Percentiles rank a stretch among this genome's conserved stretches.
Evolutionary conservation across 2,329 filamentous ascomycete species (phyloP).

Genomic region (Verticillium dahliae): DNA sequence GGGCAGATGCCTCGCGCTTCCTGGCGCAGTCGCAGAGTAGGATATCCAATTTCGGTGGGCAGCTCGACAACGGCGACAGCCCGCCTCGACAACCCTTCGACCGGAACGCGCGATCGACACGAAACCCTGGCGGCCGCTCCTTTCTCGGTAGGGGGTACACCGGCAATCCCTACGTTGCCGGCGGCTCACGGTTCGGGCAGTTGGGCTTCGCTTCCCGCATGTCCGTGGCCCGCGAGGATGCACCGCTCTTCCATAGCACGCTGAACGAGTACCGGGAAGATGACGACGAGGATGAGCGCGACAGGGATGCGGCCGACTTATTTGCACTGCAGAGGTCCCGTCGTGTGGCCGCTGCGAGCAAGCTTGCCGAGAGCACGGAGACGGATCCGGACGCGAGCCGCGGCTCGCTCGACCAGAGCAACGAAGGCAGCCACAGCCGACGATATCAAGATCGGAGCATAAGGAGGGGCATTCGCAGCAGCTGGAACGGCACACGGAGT

Average conservation of each 20-base stretch:
- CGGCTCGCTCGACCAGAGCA: conserved; percentile 46
- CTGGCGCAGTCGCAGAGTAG: conserved; percentile 94
- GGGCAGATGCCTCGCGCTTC: conserved; percentile 86
- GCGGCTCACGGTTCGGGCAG: conserved; percentile 65
- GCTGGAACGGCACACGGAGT: conserved; percentile 53
- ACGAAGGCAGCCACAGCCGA: conserved; percentile 30
- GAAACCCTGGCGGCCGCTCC: conserved; percentile 28
- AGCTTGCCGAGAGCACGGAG: conserved; percentile 79
- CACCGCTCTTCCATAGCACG: conserved; percentile 90
- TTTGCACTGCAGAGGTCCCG: conserved; percentile 87
- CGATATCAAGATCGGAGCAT: conserved; percentile 39
- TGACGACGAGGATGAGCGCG: conserved; percentile 86
- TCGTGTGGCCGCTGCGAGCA: conserved; percentile 77
- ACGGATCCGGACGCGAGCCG: conserved; percentile 65
- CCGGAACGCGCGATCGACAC: conserved; percentile 25
- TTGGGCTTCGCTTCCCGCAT: conserved; percentile 71
- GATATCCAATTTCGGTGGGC: conserved; percentile 61
- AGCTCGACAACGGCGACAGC: conserved; percentile 41
- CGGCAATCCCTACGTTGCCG: conserved; percentile 70
- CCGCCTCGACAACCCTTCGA: conserved; percentile 25
- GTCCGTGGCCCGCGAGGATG: conserved; percentile 59
- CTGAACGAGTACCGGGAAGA: conserved; percentile 88
- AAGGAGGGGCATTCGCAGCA: conserved; percentile 53
- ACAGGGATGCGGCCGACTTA: conserved; percentile 87
- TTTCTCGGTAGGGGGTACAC: conserved; percentile 39